Evolutionary conservation across 106 monocot species (phyloP).

Genomic region (Xerophyta viscosa): DNA sequence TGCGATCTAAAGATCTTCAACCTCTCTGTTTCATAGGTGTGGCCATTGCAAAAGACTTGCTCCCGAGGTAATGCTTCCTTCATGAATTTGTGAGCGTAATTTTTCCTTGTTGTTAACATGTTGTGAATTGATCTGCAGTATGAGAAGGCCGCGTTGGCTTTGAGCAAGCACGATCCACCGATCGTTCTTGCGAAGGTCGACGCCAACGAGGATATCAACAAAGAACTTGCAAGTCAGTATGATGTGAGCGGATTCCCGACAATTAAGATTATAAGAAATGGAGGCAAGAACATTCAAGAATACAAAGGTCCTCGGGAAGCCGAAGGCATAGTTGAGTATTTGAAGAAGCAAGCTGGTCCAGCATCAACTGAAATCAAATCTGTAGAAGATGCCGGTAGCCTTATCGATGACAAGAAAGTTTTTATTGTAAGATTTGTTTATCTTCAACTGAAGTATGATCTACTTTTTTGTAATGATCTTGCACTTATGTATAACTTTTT

Average conservation of each 20-base stretch:
- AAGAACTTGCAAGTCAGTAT: slow-evolving; percentile 55
- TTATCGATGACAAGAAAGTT: slow-evolving; percentile 57
- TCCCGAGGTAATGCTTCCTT: slow-evolving; percentile 62
- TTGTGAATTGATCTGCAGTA: slow-evolving; percentile 29
- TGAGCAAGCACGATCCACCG: slow-evolving; percentile 71
- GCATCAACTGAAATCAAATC: slow-evolving; percentile 75
- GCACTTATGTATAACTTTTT: background rate
- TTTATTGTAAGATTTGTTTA: slow-evolving; percentile 53
- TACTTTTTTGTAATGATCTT: background rate
- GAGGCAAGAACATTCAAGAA: slow-evolving; percentile 58
- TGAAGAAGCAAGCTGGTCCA: slow-evolving; percentile 83
- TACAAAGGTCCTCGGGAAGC: slow-evolving; percentile 91
- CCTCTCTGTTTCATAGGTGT: slow-evolving; percentile 54
- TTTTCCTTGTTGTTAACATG: background rate
- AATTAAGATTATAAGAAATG: slow-evolving; percentile 75
- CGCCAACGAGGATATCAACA: slow-evolving; percentile 62
- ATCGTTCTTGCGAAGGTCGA: slow-evolving; percentile 89
- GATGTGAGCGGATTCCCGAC: slow-evolving; percentile 78
- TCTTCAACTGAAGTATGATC: background rate
- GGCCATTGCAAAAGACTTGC: slow-evolving; percentile 81
- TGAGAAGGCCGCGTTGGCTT: slow-evolving; percentile 72
- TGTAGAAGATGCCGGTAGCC: slow-evolving; percentile 34
- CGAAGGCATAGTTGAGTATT: slow-evolving; percentile 81
- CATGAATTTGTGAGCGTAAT: too few relatives aligned
- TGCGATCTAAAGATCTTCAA: too few relatives aligned